Conservation (phyloP, 1,284 basidiomycete species). For the Sphaerobolus stellatus region DNA sequence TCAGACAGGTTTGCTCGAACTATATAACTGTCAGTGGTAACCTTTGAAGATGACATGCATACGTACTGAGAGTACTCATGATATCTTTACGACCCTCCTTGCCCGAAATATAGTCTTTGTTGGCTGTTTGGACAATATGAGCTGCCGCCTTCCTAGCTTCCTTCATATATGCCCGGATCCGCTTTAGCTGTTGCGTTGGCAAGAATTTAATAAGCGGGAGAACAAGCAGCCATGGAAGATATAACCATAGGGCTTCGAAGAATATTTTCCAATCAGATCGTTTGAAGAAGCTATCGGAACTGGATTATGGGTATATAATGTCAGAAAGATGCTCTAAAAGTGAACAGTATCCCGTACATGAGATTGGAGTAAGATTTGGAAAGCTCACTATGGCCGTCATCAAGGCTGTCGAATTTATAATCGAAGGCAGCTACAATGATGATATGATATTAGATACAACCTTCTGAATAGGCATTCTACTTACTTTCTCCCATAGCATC, state of each 20-base stretch:
- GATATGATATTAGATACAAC: not conserved
- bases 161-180: not conserved
- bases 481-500: slow-evolving; percentile 20
- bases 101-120: slow-evolving; percentile 30
- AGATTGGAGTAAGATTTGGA: slow-evolving; percentile 23
- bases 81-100: slow-evolving; percentile 34
- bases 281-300: not conserved
- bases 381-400: slow-evolving; percentile 28
- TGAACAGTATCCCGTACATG: not conserved
- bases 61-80: slow-evolving; percentile 43
- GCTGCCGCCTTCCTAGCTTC: slow-evolving; percentile 33
- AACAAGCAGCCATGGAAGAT: not conserved
- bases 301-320: too few relatives aligned
- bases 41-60: not conserved
- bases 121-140: slow-evolving; percentile 41
- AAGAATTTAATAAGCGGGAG: not conserved
- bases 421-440: slow-evolving; percentile 49
- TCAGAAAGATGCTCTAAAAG: too few relatives aligned
- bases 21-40: slow-evolving; percentile 19
- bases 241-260: slow-evolving; percentile 3
- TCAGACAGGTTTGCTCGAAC: slow-evolving; percentile 55
- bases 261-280: not conserved
- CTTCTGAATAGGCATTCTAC: not conserved
- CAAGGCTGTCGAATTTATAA: slow-evolving; percentile 35
- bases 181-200: not conserved